These are phyloP conservation scores for sorghum (Sorghum bicolor) DNA, from an alignment of 176 grass and related monocot species.

Conservation along the genomic window DNA sequence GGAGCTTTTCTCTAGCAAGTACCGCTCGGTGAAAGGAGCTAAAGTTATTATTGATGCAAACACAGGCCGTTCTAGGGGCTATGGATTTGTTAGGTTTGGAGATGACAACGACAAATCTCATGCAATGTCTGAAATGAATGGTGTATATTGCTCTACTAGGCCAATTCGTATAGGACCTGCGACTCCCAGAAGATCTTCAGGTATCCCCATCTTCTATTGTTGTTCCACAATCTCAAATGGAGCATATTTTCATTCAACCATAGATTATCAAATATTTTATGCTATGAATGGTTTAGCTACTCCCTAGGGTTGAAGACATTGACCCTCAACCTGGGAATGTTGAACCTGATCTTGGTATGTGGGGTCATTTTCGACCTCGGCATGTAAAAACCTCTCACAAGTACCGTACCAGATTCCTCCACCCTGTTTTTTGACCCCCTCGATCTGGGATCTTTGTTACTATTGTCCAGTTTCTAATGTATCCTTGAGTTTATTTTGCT, in stretches of 20 bases:
- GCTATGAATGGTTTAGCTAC: background rate
- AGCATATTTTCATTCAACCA: background rate
- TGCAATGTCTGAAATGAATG: slow-evolving; percentile 70
- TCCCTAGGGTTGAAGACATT: no score
- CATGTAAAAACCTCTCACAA: background rate
- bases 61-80: slow-evolving; percentile 63
- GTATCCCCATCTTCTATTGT: slow-evolving; percentile 35
- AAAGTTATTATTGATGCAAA: slow-evolving; percentile 76
- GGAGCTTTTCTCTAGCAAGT: slow-evolving; percentile 58
- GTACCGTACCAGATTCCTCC: background rate
- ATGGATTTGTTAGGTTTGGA: slow-evolving; percentile 72
- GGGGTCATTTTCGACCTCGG: background rate
- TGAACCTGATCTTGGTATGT: background rate
- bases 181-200: slow-evolving; percentile 63
- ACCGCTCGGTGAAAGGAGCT: slow-evolving; percentile 52
- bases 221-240: background rate
- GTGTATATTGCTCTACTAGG: slow-evolving; percentile 60
- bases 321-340: background rate
- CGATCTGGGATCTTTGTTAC: background rate
- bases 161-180: slow-evolving; percentile 61
- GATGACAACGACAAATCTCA: slow-evolving; percentile 53
- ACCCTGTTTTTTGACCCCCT: background rate
- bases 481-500: background rate
- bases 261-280: background rate
- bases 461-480: background rate